Base-by-base conservation (phyloP, 345 rosid species). In the Litchi chinensis region DNA sequence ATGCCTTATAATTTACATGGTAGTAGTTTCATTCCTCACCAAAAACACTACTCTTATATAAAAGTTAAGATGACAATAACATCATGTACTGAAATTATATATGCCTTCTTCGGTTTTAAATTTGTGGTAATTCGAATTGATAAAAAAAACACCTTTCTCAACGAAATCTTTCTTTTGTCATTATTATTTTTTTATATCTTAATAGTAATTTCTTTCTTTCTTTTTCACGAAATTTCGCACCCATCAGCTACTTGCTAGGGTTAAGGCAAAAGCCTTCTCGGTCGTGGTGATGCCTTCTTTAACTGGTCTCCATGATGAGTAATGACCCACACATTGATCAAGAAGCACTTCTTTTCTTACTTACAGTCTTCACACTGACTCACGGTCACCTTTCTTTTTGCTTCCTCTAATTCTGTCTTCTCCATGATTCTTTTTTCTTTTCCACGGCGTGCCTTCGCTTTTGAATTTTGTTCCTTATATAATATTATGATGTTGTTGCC, bases 211-310 rank as follows among this genome's bases (percentile, higher is more conserved):
- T 32, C 4, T 46, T 46, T 46, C 13, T 52, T 10, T 52, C 13
- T 10, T 10, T 52, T 52, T 13, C 4, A 12, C n/a, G 18, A 32
- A 32, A 12, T 32, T 65, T 37, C 15, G 44, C 43, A 65, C 19
- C 15, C 39, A 28, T 21, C 1, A 52, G 18, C 43, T 39, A 65
- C 40, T 16, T 13, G 32, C 11, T 13, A 26, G 19, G 0, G 50
- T 46, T 24, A 9, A 72, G 48, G 16, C 37, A 72, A 70, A 43
- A 52, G 56, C 60, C 74, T 12, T 66, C 67, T 73, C 54, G 76
- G 26, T 12, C 68, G 26, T 21, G 68, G 41, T 41, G 68, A 72
- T n/a, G 65, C 65, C 43, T 4, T 39, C 48, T 72, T 50, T 54
- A 71, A 71, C 26, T 73, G 68, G 57, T 52, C 57, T 10, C 59